phyloP scores from a whole-genome alignment of 2,329 filamentous ascomycete genomes.

The Cercospora berteroae region DNA sequence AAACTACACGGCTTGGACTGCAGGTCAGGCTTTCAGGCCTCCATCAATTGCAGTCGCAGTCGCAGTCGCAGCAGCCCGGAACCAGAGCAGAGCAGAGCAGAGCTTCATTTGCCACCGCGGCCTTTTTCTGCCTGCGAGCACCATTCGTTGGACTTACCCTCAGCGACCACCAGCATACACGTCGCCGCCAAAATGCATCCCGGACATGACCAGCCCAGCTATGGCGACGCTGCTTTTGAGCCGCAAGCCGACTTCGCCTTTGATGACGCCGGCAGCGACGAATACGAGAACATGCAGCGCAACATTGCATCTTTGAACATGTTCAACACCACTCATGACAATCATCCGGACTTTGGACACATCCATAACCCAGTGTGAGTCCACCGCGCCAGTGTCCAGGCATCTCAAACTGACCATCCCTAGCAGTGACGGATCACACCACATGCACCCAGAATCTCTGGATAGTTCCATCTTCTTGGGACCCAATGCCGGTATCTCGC shows the following conservation, averaged over 20 bases:
- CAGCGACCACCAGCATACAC: not conserved
- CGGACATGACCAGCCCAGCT: not conserved
- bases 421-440: not conserved
- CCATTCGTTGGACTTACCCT: not conserved
- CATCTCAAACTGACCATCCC: not conserved
- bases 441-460: not conserved
- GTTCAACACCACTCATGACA: conserved; percentile 6
- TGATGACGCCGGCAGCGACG: conserved; percentile 23
- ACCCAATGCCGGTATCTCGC: conserved; percentile 4
- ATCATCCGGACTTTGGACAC: not conserved
- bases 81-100: not conserved
- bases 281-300: conserved; percentile 26
- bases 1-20: not conserved
- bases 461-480: conserved; percentile 13
- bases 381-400: no score
- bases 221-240: conserved; percentile 32
- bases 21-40: conserved; percentile 10
- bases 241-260: conserved; percentile 30
- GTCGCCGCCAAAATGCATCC: not conserved
- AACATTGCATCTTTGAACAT: conserved; percentile 22
- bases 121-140: not conserved
- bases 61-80: not conserved
- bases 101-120: not conserved
- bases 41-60: not conserved
- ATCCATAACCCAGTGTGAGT: not conserved